Evolutionary conservation across 2,329 filamentous ascomycete genomes (phyloP).

Genomic region (Ceratocystis harringtonii): DNA sequence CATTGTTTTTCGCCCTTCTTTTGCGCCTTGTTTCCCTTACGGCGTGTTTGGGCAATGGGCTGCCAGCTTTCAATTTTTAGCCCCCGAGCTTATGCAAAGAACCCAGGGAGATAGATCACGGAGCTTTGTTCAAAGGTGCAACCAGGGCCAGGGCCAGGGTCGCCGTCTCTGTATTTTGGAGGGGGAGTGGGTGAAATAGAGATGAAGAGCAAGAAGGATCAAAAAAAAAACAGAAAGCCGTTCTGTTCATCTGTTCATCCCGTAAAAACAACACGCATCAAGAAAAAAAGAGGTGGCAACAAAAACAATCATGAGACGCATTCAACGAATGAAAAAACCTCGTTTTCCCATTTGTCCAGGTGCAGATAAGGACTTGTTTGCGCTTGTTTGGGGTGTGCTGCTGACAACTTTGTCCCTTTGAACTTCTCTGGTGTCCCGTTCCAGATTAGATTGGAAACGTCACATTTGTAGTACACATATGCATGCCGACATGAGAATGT

Average conservation of each 20-base stretch:
- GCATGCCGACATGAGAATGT: background rate
- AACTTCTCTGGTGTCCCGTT: background rate
- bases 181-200: background rate
- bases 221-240: background rate
- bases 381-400: background rate
- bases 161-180: background rate
- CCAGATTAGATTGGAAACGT: background rate
- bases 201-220: slow-evolving; percentile 1
- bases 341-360: background rate
- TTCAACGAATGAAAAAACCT: background rate
- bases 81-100: background rate
- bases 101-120: background rate
- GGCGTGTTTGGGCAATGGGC: too few relatives aligned
- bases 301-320: background rate
- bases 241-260: slow-evolving; percentile 5
- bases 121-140: background rate
- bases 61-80: background rate
- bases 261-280: background rate
- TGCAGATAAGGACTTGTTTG: background rate
- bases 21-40: background rate
- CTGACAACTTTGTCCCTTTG: background rate
- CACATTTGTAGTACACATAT: slow-evolving; percentile 1
- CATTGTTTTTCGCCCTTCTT: background rate
- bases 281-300: background rate
- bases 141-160: background rate